phyloP scores from a whole-genome alignment of 1,284 basidiomycete genomes.

The Ustilago loliicola region DNA sequence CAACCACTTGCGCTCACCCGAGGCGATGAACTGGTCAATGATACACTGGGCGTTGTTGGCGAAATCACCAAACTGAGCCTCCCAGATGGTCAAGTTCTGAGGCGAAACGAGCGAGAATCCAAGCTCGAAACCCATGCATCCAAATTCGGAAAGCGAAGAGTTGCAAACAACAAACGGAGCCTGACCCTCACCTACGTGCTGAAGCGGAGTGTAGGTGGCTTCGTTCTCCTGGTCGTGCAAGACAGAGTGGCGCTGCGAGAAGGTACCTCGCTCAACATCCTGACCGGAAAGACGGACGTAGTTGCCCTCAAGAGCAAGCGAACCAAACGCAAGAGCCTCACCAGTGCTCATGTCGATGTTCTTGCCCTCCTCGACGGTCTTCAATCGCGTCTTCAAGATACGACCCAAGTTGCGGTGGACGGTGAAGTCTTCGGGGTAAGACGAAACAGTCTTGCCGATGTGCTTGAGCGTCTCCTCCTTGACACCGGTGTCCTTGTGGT shows the following conservation, averaged over 20 bases:
- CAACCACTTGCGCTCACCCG: slow-evolving; percentile 98
- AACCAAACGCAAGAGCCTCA: slow-evolving; percentile 95
- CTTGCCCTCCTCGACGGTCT: slow-evolving; percentile 88
- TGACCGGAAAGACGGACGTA: slow-evolving; percentile 97
- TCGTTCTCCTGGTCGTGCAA: slow-evolving; percentile 96
- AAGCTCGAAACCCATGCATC: slow-evolving; percentile 95
- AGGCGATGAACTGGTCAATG: slow-evolving; percentile 98
- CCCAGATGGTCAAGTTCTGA: slow-evolving; percentile 94
- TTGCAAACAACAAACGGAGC: slow-evolving; percentile 95
- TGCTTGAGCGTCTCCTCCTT: slow-evolving; percentile 83
- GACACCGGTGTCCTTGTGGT: slow-evolving; percentile 87
- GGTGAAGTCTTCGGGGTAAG: slow-evolving; percentile 84
- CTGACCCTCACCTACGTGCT: slow-evolving; percentile 87
- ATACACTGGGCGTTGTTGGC: slow-evolving; percentile 85
- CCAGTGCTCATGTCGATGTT: slow-evolving; percentile 99
- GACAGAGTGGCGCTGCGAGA: slow-evolving; percentile 98
- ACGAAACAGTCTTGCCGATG: slow-evolving; percentile 87
- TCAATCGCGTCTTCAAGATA: slow-evolving; percentile 88
- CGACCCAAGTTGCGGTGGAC: slow-evolving; percentile 94
- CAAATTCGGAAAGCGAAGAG: slow-evolving; percentile 96
- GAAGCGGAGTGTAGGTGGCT: slow-evolving; percentile 87
- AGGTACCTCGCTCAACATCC: slow-evolving; percentile 98
- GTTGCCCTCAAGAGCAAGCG: slow-evolving; percentile 89
- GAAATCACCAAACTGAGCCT: slow-evolving; percentile 98
- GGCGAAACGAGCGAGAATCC: slow-evolving; percentile 99